Evolutionary conservation across 2,329 filamentous ascomycete species (phyloP).

Genomic region (Exophiala dermatitidis): DNA sequence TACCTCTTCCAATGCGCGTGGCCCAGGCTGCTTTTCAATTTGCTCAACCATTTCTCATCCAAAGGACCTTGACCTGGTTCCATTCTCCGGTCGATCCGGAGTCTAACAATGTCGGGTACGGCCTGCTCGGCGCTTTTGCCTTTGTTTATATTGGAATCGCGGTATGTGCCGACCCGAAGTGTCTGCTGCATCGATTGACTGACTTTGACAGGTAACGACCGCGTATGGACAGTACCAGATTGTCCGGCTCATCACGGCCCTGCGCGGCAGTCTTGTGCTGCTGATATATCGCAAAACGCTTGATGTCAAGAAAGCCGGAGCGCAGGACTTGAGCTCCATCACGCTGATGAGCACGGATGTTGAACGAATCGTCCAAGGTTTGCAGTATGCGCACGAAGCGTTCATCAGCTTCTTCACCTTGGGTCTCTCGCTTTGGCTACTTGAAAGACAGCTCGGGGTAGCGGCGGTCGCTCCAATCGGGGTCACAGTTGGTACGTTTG

Average conservation of each 20-base stretch:
- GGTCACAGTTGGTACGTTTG: constrained; percentile 26
- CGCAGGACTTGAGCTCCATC: constrained; percentile 36
- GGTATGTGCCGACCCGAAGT: constrained; percentile 36
- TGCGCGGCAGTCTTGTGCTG: constrained; percentile 40
- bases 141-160: constrained; percentile 39
- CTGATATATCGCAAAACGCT: constrained; percentile 47
- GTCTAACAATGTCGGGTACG: constrained; percentile 35
- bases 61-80: constrained; percentile 33
- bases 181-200: background rate
- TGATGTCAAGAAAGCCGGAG: constrained; percentile 28
- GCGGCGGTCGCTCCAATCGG: constrained; percentile 41
- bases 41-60: constrained; percentile 32
- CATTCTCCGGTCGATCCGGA: constrained; percentile 28
- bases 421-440: constrained; percentile 40
- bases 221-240: constrained; percentile 33
- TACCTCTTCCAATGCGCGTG: constrained; percentile 20
- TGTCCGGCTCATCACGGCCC: constrained; percentile 39
- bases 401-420: constrained; percentile 43
- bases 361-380: constrained; percentile 35
- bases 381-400: constrained; percentile 39
- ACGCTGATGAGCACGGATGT: constrained; percentile 46
- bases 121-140: constrained; percentile 39
- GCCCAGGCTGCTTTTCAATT: constrained; percentile 27
- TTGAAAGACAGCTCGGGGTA: constrained; percentile 37
- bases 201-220: background rate